Conservation (phyloP, 768 basidiomycete species). For the Filobasidium wieringae region DNA sequence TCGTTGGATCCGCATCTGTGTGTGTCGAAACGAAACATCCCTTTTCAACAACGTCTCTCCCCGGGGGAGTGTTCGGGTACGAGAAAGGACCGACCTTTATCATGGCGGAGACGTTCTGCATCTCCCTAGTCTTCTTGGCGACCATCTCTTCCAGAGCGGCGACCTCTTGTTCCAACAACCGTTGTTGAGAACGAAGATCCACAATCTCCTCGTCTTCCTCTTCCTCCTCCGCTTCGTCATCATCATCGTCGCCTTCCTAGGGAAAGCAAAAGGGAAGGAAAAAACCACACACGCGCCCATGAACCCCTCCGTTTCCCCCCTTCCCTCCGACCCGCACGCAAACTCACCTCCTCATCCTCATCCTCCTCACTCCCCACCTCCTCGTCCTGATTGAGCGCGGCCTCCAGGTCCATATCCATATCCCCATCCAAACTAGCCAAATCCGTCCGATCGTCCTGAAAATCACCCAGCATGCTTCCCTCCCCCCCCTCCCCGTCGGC, state of each 20-base stretch:
- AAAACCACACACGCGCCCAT: background rate
- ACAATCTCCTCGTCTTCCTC: constrained; percentile 14
- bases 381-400: constrained; percentile 1
- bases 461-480: background rate
- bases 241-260: constrained; percentile 1
- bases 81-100: background rate
- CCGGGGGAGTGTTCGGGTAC: background rate
- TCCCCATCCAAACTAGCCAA: background rate
- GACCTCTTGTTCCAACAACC: constrained; percentile 8
- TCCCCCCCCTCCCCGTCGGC: background rate
- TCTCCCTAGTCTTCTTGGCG: constrained; percentile 4
- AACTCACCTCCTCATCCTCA: constrained; percentile 12
- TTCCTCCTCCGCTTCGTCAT: constrained; percentile 9
- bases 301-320: background rate
- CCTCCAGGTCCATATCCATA: constrained; percentile 7
- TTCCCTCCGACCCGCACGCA: background rate
- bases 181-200: constrained; percentile 5
- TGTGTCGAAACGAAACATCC: background rate
- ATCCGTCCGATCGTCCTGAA: background rate
- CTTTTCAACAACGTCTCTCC: background rate
- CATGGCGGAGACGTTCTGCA: background rate
- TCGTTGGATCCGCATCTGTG: background rate
- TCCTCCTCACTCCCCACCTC: constrained; percentile 8
- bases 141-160: constrained; percentile 7
- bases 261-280: too few relatives aligned